Evolutionary conservation across 2,329 filamentous ascomycete genomes (phyloP).

Genomic region (Mycocentrospora acerina): DNA sequence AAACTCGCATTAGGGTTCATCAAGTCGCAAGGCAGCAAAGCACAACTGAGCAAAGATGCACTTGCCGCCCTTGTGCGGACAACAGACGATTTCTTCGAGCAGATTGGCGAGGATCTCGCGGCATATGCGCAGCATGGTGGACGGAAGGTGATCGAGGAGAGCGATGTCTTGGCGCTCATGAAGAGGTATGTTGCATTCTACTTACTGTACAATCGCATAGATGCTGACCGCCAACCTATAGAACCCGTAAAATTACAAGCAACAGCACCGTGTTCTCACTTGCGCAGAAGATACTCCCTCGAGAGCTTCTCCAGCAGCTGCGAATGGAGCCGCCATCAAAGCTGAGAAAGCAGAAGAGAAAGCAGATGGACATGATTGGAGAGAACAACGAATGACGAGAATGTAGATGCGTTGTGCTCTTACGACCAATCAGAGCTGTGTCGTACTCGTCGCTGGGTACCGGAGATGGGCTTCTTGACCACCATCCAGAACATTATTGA

Average conservation of each 20-base stretch:
- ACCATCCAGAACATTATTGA: conserved; percentile 97
- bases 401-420: conserved; percentile 23
- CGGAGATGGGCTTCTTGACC: conserved; percentile 78
- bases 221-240: conserved; percentile 12
- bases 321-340: conserved; percentile 60
- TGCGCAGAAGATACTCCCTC: conserved; percentile 78
- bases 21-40: conserved; percentile 65
- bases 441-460: conserved; percentile 71
- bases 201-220: conserved; percentile 20
- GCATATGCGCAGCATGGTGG: conserved; percentile 81
- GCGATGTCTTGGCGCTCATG: conserved; percentile 80
- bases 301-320: conserved; percentile 80
- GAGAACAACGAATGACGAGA: conserved; percentile 47
- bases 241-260: conserved; percentile 64
- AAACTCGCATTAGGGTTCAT: conserved; percentile 69
- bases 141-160: conserved; percentile 82
- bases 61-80: conserved; percentile 75
- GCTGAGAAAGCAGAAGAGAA: conserved; percentile 48
- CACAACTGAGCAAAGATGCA: conserved; percentile 72
- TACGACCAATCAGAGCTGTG: conserved; percentile 73
- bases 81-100: conserved; percentile 90
- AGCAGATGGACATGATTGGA: conserved; percentile 44
- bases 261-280: conserved; percentile 78
- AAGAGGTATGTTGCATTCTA: conserved; percentile 63
- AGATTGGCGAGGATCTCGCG: conserved; percentile 75